Evolutionary conservation across 345 rosid genomes (phyloP).

Genomic region (thale cress (Arabidopsis thaliana)): DNA sequence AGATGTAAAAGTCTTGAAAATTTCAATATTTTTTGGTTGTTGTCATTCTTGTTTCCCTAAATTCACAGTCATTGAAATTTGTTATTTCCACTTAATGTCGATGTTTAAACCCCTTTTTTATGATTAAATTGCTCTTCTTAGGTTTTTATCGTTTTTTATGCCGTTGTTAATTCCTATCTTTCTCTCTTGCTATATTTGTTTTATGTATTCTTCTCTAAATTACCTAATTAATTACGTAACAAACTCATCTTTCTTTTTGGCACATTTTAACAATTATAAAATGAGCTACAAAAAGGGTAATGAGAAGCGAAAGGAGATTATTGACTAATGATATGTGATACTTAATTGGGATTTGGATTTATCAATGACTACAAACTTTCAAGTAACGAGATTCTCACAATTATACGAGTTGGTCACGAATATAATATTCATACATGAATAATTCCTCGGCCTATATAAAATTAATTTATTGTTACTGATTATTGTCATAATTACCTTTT

Average conservation of each 20-base stretch:
- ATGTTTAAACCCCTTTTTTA: neutral
- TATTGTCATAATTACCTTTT: slow-evolving; percentile 14
- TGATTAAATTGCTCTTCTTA: neutral
- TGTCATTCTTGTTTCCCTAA: slow-evolving; percentile 22
- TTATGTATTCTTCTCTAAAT: slow-evolving; percentile 4
- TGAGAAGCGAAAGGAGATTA: slow-evolving; percentile 36
- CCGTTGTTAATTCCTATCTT: neutral
- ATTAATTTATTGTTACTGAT: neutral
- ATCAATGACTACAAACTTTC: slow-evolving; percentile 43
- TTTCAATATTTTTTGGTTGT: neutral
- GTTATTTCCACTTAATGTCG: neutral
- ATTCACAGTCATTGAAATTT: neutral
- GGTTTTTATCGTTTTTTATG: neutral
- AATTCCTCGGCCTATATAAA: slow-evolving; percentile 27
- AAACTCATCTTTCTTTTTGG: slow-evolving; percentile 13
- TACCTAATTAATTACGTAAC: slow-evolving; percentile 1
- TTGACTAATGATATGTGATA: slow-evolving; percentile 43
- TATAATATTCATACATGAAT: slow-evolving; percentile 41
- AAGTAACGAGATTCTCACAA: slow-evolving; percentile 42
- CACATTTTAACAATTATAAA: slow-evolving; percentile 15
- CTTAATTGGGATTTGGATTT: slow-evolving; percentile 35
- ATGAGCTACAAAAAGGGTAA: slow-evolving; percentile 15
- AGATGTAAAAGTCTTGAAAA: slow-evolving; percentile 4
- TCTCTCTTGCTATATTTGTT: neutral
- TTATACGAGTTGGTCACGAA: slow-evolving; percentile 29